Evolutionary conservation across 345 rosid genomes (phyloP).

Genomic region (Anastatica hierochuntica): DNA sequence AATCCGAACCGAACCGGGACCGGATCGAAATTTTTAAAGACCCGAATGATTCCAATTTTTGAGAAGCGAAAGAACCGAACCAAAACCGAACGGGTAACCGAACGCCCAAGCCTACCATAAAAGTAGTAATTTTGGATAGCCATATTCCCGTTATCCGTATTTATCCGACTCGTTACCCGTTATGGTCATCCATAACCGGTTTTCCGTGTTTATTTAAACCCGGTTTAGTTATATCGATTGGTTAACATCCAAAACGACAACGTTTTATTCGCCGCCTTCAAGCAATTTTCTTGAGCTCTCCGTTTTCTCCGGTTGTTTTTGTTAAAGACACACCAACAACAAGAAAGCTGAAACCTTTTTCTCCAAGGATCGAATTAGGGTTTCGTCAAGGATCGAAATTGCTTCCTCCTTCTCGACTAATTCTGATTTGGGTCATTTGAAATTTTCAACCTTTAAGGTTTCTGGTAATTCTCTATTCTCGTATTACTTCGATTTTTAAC

Average conservation of each 20-base stretch:
- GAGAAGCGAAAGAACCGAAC: too few relatives aligned
- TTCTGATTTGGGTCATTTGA: background rate
- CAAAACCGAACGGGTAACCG: too few relatives aligned
- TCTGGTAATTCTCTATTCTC: background rate
- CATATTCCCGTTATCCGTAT: too few relatives aligned
- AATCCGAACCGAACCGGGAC: too few relatives aligned
- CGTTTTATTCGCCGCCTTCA: background rate
- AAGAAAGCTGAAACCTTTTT: background rate
- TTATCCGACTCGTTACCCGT: too few relatives aligned
- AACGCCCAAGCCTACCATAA: too few relatives aligned
- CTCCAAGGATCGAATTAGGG: constrained; percentile 12
- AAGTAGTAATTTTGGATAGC: too few relatives aligned
- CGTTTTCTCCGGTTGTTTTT: background rate
- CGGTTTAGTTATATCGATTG: background rate
- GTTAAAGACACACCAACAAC: background rate
- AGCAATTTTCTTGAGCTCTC: background rate
- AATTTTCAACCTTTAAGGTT: background rate
- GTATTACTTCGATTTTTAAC: background rate
- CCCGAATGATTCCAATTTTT: too few relatives aligned
- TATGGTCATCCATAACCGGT: too few relatives aligned
- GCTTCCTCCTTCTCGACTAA: background rate
- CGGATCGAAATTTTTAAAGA: too few relatives aligned
- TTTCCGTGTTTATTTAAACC: too few relatives aligned
- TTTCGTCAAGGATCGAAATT: constrained; percentile 2
- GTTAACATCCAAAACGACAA: background rate